Percentiles rank a stretch among this genome's conserved stretches.
phyloP scores from a whole-genome alignment of 768 basidiomycete species.

The Mycena belliarum region DNA sequence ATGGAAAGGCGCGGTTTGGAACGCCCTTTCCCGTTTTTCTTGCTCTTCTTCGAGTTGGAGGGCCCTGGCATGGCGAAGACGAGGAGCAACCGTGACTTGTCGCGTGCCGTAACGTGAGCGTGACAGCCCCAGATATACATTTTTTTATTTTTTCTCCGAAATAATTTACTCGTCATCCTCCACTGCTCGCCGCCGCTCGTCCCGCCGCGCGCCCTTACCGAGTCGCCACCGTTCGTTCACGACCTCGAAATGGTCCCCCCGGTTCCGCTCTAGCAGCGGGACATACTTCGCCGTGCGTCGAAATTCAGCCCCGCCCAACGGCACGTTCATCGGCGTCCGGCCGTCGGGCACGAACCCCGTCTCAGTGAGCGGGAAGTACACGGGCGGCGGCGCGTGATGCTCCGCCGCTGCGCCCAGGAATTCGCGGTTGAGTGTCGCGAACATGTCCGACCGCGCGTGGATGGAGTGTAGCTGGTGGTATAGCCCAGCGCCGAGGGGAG shows the following conservation, averaged over 20 bases:
- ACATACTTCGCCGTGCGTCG: slow-evolving; percentile 64
- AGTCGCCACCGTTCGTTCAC: slow-evolving; percentile 79
- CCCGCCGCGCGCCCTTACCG: slow-evolving; percentile 51
- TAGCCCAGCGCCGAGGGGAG: slow-evolving; percentile 31
- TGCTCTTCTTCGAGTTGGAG: slow-evolving; percentile 52
- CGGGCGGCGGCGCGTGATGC: slow-evolving; percentile 47
- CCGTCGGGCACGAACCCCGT: slow-evolving; percentile 24
- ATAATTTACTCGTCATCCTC: slow-evolving; percentile 6
- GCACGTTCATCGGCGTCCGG: slow-evolving; percentile 44
- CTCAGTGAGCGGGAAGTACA: slow-evolving; percentile 35
- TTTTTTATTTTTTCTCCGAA: too few relatives aligned
- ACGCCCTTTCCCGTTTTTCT: slow-evolving; percentile 41
- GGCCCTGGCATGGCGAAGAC: slow-evolving; percentile 61
- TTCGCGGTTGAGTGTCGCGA: slow-evolving; percentile 62
- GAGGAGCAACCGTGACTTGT: slow-evolving; percentile 2
- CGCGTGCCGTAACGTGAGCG: slow-evolving; percentile 13
- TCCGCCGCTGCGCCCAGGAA: slow-evolving; percentile 59
- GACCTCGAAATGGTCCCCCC: slow-evolving; percentile 70
- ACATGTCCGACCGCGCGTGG: slow-evolving; percentile 62
- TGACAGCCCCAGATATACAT: neutral
- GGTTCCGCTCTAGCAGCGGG: slow-evolving; percentile 63
- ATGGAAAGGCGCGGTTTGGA: slow-evolving; percentile 16
- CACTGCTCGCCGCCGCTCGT: slow-evolving; percentile 5
- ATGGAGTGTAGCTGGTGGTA: slow-evolving; percentile 55
- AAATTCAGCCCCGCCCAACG: slow-evolving; percentile 71